A percentile compares a stretch with the other conserved stretches of the same genome.
Evolutionary conservation across 1,284 basidiomycete species (phyloP).

Genomic region (Schizophyllum amplum): DNA sequence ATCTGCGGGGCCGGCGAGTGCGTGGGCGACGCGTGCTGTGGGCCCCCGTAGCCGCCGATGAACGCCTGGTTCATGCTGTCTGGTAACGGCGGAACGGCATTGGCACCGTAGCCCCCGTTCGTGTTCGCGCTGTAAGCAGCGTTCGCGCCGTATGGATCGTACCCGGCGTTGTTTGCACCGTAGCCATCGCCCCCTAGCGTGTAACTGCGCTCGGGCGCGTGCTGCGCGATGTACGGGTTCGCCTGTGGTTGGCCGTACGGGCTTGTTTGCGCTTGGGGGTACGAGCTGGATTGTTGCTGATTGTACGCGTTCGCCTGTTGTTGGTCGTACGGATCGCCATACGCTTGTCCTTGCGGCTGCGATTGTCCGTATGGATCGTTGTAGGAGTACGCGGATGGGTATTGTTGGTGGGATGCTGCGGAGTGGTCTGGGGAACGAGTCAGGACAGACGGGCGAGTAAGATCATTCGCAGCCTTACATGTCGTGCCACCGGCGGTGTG

Average conservation of each 20-base stretch:
- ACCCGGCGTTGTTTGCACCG: too few relatives aligned
- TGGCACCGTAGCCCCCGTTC: too few relatives aligned
- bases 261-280: slow-evolving; percentile 18
- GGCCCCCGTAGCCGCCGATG: too few relatives aligned
- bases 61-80: too few relatives aligned
- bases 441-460: slow-evolving; percentile 5
- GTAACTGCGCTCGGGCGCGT: slow-evolving; percentile 41
- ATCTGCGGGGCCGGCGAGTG: too few relatives aligned
- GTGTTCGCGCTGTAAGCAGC: too few relatives aligned
- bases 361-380: slow-evolving; percentile 41
- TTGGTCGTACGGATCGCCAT: slow-evolving; percentile 23
- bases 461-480: slow-evolving; percentile 33
- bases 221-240: slow-evolving; percentile 18
- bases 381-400: slow-evolving; percentile 36
- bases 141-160: too few relatives aligned
- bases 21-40: too few relatives aligned
- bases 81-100: too few relatives aligned
- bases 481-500: slow-evolving; percentile 45
- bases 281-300: slow-evolving; percentile 18
- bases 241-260: slow-evolving; percentile 18
- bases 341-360: slow-evolving; percentile 19
- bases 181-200: slow-evolving; percentile 27
- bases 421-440: slow-evolving; percentile 37
- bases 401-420: slow-evolving; percentile 40
- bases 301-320: slow-evolving; percentile 28